Evolutionary conservation across 164 flowering plant species (phyloP).

Genomic region (Vitis riparia): DNA sequence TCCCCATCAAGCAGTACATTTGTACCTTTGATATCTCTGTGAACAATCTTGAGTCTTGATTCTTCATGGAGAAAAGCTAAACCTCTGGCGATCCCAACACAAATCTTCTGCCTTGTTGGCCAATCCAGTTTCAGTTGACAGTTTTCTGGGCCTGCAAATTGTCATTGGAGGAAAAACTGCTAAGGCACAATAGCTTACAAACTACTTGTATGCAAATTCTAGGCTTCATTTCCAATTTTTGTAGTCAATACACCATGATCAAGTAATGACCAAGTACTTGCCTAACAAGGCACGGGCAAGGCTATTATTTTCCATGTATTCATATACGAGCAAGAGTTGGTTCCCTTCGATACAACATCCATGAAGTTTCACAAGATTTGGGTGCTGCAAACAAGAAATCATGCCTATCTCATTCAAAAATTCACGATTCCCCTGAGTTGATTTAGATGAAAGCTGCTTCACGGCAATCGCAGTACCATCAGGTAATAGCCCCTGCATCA

Average conservation of each 20-base stretch:
- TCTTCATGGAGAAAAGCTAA: slow-evolving; percentile 57
- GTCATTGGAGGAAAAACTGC: no score
- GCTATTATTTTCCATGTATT: slow-evolving; percentile 51
- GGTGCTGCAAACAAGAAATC: slow-evolving; percentile 45
- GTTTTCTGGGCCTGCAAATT: slow-evolving; percentile 27
- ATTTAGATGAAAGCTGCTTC: slow-evolving; percentile 44
- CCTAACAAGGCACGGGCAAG: slow-evolving; percentile 47
- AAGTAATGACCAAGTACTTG: slow-evolving; percentile 2
- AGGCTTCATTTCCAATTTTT: no score
- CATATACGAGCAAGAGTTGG: slow-evolving; percentile 40
- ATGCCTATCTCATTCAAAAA: slow-evolving; percentile 48
- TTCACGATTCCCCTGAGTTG: slow-evolving; percentile 48
- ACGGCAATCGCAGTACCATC: slow-evolving; percentile 45
- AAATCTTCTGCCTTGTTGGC: slow-evolving; percentile 37
- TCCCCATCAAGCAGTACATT: slow-evolving; percentile 43
- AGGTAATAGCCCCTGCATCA: slow-evolving; percentile 27
- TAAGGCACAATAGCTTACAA: no score
- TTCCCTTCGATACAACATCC: slow-evolving; percentile 46
- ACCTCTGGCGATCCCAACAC: slow-evolving; percentile 55
- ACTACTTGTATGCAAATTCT: no score
- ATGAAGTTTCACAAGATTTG: slow-evolving; percentile 42
- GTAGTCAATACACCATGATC: no score
- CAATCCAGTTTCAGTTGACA: slow-evolving; percentile 32
- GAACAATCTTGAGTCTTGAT: slow-evolving; percentile 48
- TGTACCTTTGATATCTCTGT: slow-evolving; percentile 44